Evolutionary conservation across 2,329 filamentous ascomycete species (phyloP).

Genomic region (Didymosphaeria variabile): DNA sequence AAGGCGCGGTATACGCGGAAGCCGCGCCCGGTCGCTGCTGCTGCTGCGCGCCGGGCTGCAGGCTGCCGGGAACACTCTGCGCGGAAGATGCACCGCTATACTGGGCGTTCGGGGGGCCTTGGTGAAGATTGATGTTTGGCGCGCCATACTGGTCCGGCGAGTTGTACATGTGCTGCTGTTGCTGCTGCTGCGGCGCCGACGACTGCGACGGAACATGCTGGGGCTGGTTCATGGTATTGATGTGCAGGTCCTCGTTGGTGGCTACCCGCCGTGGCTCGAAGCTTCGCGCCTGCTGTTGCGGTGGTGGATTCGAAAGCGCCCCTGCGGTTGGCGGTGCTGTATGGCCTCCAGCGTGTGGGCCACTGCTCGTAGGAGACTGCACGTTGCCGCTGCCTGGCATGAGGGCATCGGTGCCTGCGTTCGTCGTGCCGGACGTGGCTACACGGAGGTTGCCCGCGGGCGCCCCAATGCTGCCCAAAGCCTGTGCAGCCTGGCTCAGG

Average conservation of each 20-base stretch:
- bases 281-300: slow-evolving; percentile 50
- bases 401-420: slow-evolving; percentile 56
- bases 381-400: slow-evolving; percentile 47
- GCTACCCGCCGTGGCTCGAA: slow-evolving; percentile 62
- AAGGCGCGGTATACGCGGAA: slow-evolving; percentile 66
- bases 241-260: slow-evolving; percentile 65
- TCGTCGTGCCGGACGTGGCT: slow-evolving; percentile 52
- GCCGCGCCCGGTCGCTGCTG: slow-evolving; percentile 62
- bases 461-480: slow-evolving; percentile 58
- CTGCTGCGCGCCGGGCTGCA: slow-evolving; percentile 65
- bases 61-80: slow-evolving; percentile 64
- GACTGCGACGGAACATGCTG: slow-evolving; percentile 28
- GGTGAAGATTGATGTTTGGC: slow-evolving; percentile 68
- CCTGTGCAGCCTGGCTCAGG: slow-evolving; percentile 57
- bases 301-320: background rate
- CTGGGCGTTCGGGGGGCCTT: slow-evolving; percentile 59
- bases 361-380: slow-evolving; percentile 8
- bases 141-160: slow-evolving; percentile 59
- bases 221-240: slow-evolving; percentile 51
- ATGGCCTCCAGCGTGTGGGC: slow-evolving; percentile 34
- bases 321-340: slow-evolving; percentile 38
- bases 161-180: slow-evolving; percentile 59
- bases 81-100: slow-evolving; percentile 50
- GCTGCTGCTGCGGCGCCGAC: slow-evolving; percentile 39
- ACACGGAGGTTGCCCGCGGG: slow-evolving; percentile 52